Conservation (phyloP, 1,284 basidiomycete genomes). For the Sanguinoderma infundibulare region DNA sequence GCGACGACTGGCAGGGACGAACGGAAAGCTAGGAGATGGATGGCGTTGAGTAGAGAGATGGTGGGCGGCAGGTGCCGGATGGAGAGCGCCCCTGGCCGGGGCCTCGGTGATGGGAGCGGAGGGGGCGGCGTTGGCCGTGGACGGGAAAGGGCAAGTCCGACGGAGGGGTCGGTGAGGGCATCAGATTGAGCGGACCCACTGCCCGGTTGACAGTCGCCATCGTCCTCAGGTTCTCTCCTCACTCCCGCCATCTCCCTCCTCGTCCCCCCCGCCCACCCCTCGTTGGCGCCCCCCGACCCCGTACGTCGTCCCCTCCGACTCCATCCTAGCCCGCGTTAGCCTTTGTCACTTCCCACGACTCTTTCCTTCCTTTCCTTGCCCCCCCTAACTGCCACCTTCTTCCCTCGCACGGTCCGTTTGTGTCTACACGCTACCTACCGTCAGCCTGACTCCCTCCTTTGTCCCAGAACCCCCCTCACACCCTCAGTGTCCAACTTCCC, state of each 20-base stretch:
- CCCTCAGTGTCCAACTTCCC: constrained; percentile 10
- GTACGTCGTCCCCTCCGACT: constrained; percentile 11
- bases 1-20: background rate
- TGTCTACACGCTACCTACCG: background rate
- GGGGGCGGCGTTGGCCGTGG: constrained; percentile 4
- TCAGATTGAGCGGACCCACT: constrained; percentile 16
- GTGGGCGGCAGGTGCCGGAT: background rate
- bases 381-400: constrained; percentile 12
- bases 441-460: background rate
- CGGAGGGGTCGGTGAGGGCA: background rate
- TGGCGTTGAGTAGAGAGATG: constrained; percentile 15
- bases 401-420: constrained; percentile 22
- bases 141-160: constrained; percentile 24
- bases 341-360: constrained; percentile 29
- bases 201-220: constrained; percentile 30
- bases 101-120: constrained; percentile 2
- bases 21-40: background rate
- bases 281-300: constrained; percentile 11
- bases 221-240: constrained; percentile 24
- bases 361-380: constrained; percentile 26
- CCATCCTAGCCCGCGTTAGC: constrained; percentile 18
- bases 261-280: constrained; percentile 15
- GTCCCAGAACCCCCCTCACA: background rate
- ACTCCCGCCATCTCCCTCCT: constrained; percentile 24
- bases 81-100: background rate